These are phyloP conservation scores for Sungouiella thailandica DNA, from an alignment of 805 yeast species.

Conservation along the genomic window DNA sequence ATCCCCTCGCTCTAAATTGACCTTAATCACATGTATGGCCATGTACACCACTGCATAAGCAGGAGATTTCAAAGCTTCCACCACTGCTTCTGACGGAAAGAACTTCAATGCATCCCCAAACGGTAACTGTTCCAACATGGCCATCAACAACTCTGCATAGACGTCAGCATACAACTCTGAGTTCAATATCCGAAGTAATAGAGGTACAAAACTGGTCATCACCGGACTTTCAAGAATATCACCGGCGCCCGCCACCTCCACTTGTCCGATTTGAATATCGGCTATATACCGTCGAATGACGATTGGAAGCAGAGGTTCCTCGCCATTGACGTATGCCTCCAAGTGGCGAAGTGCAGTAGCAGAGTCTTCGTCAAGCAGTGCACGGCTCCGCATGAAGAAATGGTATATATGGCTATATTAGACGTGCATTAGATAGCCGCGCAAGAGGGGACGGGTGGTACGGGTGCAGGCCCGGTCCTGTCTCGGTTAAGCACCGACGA, in stretches of 20 bases:
- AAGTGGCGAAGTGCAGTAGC: neutral
- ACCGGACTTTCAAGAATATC: conserved; percentile 7
- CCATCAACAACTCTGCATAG: conserved; percentile 5
- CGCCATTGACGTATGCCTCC: neutral
- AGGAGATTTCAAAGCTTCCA: neutral
- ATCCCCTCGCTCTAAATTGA: neutral
- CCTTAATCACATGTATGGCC: neutral
- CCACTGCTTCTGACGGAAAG: conserved; percentile 5
- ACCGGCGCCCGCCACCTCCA: neutral
- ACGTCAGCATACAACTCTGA: neutral
- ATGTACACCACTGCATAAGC: conserved; percentile 1
- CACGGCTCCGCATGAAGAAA: conserved; percentile 1
- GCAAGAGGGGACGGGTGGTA: too few relatives aligned
- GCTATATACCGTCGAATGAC: neutral
- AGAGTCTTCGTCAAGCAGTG: neutral
- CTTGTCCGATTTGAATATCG: neutral
- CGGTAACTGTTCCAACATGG: conserved; percentile 5
- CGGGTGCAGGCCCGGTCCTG: too few relatives aligned
- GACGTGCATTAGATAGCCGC: too few relatives aligned
- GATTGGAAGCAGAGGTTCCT: neutral
- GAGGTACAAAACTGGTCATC: conserved; percentile 6
- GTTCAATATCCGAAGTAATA: conserved; percentile 5
- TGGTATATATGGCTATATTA: too few relatives aligned
- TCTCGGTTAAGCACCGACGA: too few relatives aligned
- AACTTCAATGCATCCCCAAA: conserved; percentile 5